Evolutionary conservation across 2,329 filamentous ascomycete species (phyloP), one percentile per base, ranked within the genome.

Genomic region (Colletotrichum sp.): DNA sequence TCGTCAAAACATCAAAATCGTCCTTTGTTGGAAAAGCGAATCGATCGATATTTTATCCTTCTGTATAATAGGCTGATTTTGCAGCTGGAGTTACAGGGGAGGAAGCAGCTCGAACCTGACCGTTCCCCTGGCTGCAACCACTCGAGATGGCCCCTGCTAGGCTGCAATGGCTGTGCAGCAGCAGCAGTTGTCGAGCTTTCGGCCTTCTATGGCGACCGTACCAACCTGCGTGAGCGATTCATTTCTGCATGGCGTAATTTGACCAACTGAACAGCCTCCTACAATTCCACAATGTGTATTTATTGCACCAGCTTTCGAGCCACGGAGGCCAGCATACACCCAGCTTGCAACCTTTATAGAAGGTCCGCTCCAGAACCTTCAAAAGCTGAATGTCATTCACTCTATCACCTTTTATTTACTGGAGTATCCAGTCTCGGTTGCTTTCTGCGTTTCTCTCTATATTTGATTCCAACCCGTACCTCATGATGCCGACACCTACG

Each of bases 381-480:
- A 49, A 22, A 49, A 49, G 3, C 44, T 0, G n/a, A 22, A 22
- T 0, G 3, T 8, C n/a, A 49, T n/a, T 13, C 6, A 8, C n/a
- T 22, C 0, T 22, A 8, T 52, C 6, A 13, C 2, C 11, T 13
- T 2, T 3, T 0, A 52, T 22, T 0, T 7, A 22, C 44, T 25
- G n/a, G 44, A 8, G 12, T 22, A 52, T 3, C 6, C 2, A 52
- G 44, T 11, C 44, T 8, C n/a, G 3, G n/a, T 52, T 52, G 12
- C 11, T 52, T 52, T 52, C n/a, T 1, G 6, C 11, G 12, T 13
- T 52, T 1, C 0, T 22, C n/a, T 3, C 12, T 1, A 0, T 52
- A 52, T 13, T 52, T 8, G 44, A 12, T 52, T 13, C 11, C n/a
- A 52, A 22, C 11, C 44, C n/a, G 44, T 5, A 13, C 44, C 44